phyloP scores from a whole-genome alignment of 441 rosid species.

The Euphorbia corollata region DNA sequence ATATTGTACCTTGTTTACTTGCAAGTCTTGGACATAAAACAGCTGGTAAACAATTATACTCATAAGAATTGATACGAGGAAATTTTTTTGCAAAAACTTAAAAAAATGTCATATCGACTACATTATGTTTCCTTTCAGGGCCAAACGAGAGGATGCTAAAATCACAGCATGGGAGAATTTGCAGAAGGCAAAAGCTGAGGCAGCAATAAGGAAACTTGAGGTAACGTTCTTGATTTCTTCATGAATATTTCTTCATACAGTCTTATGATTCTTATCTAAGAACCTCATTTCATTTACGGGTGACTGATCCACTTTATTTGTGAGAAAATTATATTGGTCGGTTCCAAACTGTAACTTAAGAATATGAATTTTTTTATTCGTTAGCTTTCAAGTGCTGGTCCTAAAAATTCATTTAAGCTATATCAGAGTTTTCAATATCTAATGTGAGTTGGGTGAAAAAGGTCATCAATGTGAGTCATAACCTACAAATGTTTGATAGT shows the following conservation, averaged over 20 bases:
- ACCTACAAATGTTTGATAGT: background rate
- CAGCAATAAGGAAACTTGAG: constrained; percentile 82
- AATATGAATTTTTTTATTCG: constrained; percentile 4
- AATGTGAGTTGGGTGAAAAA: background rate
- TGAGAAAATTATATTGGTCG: background rate
- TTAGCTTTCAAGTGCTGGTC: background rate
- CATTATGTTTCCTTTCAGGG: constrained; percentile 34
- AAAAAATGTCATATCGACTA: background rate
- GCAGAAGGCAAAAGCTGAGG: constrained; percentile 94
- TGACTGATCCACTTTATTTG: constrained; percentile 5
- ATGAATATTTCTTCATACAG: constrained; percentile 6
- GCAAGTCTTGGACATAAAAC: background rate
- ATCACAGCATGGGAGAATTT: constrained; percentile 89
- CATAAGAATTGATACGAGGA: background rate
- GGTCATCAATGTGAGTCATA: background rate
- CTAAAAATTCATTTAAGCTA: background rate
- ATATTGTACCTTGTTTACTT: background rate
- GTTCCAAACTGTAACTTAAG: background rate
- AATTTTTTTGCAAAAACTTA: background rate
- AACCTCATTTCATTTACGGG: constrained; percentile 5
- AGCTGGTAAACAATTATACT: background rate
- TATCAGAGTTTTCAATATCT: background rate
- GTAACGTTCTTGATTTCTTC: constrained; percentile 28
- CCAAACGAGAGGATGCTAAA: constrained; percentile 75
- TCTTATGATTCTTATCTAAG: background rate